Percentiles rank a stretch among this genome's conserved stretches.
Conservation (phyloP, 1,139 yeast species). For the Lodderomyces pseudojiufengensis region DNA sequence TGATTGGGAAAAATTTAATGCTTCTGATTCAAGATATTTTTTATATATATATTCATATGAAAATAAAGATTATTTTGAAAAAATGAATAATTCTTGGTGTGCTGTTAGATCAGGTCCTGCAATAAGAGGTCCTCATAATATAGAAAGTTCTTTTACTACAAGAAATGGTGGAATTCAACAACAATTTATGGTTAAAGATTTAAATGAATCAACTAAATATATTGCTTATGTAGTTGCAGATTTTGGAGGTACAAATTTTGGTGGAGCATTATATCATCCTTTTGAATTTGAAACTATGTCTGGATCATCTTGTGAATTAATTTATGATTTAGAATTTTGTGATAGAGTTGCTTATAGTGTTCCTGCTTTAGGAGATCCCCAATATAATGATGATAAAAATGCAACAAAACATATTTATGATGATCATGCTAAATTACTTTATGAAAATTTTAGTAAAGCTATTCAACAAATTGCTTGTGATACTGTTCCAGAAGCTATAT, state of each 20-base stretch:
- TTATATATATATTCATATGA: constrained; percentile 47
- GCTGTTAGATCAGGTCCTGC: constrained; percentile 57
- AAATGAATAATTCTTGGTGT: constrained; percentile 64
- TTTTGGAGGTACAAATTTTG: constrained; percentile 38
- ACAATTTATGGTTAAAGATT: constrained; percentile 60
- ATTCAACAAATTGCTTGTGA: constrained; percentile 78
- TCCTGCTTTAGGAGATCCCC: constrained; percentile 49
- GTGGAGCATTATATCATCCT: constrained; percentile 65
- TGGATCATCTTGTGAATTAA: constrained; percentile 61
- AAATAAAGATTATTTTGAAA: constrained; percentile 33
- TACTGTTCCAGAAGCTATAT: constrained; percentile 61
- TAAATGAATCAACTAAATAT: constrained; percentile 62
- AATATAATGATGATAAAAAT: constrained; percentile 14
- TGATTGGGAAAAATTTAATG: constrained; percentile 21
- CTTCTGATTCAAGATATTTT: constrained; percentile 35
- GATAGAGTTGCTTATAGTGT: constrained; percentile 81
- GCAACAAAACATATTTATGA: constrained; percentile 53
- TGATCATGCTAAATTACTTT: constrained; percentile 51
- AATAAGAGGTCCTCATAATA: constrained; percentile 19
- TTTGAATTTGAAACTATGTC: constrained; percentile 61
- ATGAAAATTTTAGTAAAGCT: constrained; percentile 68
- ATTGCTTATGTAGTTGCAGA: constrained; percentile 63
- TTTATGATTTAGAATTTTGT: constrained; percentile 76
- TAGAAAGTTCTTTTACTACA: constrained; percentile 40
- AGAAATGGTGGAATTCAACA: constrained; percentile 50